A percentile compares a stretch with the other conserved stretches of the same genome.
Conservation (phyloP, 2,329 filamentous ascomycete species). For the Plenodomus lindquistii region DNA sequence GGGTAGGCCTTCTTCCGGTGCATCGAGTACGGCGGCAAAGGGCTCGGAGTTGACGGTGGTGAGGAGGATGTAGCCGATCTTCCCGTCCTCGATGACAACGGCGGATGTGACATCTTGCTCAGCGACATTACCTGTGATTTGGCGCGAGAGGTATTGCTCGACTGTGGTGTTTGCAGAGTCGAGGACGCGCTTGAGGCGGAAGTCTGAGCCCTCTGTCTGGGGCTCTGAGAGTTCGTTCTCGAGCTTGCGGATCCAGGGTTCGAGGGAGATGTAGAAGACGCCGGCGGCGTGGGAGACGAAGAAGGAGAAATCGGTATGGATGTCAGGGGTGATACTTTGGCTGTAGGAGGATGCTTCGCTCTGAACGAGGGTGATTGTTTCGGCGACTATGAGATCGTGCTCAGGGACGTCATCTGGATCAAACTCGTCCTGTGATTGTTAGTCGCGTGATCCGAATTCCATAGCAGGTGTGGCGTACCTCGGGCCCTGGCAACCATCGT, state of each 20-base stretch:
- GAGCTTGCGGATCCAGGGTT: constrained; percentile 60
- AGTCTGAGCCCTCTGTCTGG: constrained; percentile 56
- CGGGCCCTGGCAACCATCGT: constrained; percentile 61
- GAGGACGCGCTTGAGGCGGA: constrained; percentile 61
- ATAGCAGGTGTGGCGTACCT: constrained; percentile 14
- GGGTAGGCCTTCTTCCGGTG: constrained; percentile 44
- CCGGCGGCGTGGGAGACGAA: constrained; percentile 61
- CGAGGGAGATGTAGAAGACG: constrained; percentile 59
- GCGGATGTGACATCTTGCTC: constrained; percentile 49
- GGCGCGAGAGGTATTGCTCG: constrained; percentile 52
- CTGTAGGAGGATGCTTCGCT: constrained; percentile 42
- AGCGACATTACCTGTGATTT: constrained; percentile 16
- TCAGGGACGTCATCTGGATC: constrained; percentile 19
- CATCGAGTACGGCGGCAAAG: constrained; percentile 57
- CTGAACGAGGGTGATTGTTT: constrained; percentile 43
- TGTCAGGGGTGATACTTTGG: constrained; percentile 61
- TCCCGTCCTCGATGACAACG: constrained; percentile 60
- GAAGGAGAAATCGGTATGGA: constrained; percentile 60
- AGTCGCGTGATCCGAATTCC: neutral
- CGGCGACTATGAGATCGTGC: constrained; percentile 44
- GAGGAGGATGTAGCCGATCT: constrained; percentile 62
- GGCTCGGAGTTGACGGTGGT: constrained; percentile 54
- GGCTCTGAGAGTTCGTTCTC: constrained; percentile 60
- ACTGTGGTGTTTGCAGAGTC: constrained; percentile 55
- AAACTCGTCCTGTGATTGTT: constrained; percentile 24